Percentiles rank a stretch among this genome's conserved stretches.
These are phyloP conservation scores for Penicillium arizonense DNA, from an alignment of 495 filamentous ascomycete species.

Conservation along the genomic window DNA sequence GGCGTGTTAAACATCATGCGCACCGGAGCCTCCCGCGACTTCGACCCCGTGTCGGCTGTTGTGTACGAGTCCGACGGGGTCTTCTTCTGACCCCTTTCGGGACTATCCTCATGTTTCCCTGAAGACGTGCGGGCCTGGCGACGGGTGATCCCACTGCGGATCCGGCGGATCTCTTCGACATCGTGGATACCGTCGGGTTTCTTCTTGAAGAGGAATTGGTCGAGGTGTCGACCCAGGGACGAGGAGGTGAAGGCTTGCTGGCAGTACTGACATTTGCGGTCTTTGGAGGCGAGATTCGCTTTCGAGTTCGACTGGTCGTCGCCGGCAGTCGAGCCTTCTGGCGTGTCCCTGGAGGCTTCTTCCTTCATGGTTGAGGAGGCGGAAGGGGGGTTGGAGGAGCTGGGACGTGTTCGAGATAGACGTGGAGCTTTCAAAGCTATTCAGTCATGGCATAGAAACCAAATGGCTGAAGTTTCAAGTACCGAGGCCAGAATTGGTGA, in stretches of 20 bases:
- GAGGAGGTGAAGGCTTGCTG: constrained; percentile 84
- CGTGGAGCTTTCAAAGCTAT: neutral
- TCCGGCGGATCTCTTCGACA: constrained; percentile 79
- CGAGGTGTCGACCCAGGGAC: constrained; percentile 87
- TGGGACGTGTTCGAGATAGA: neutral
- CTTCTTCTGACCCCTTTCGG: constrained; percentile 34
- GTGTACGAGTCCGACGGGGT: constrained; percentile 24
- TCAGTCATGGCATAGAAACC: neutral
- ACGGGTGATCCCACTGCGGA: constrained; percentile 79
- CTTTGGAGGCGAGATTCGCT: constrained; percentile 58
- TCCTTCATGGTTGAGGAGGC: constrained; percentile 20
- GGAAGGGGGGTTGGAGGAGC: neutral
- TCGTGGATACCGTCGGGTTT: constrained; percentile 87
- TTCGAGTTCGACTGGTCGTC: constrained; percentile 33
- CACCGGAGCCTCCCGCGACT: constrained; percentile 40
- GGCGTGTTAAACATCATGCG: constrained; percentile 57
- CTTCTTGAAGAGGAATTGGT: constrained; percentile 84
- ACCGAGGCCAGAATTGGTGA: neutral
- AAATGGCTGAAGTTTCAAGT: too few relatives aligned
- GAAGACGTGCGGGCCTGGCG: constrained; percentile 67
- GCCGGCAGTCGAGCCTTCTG: constrained; percentile 51
- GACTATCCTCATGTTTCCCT: constrained; percentile 50
- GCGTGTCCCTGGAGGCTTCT: constrained; percentile 30
- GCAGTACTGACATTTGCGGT: constrained; percentile 84
- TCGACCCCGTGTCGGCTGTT: constrained; percentile 24